Base-by-base conservation (phyloP, 163 green algal genomes). In the Picocystis sp. region DNA sequence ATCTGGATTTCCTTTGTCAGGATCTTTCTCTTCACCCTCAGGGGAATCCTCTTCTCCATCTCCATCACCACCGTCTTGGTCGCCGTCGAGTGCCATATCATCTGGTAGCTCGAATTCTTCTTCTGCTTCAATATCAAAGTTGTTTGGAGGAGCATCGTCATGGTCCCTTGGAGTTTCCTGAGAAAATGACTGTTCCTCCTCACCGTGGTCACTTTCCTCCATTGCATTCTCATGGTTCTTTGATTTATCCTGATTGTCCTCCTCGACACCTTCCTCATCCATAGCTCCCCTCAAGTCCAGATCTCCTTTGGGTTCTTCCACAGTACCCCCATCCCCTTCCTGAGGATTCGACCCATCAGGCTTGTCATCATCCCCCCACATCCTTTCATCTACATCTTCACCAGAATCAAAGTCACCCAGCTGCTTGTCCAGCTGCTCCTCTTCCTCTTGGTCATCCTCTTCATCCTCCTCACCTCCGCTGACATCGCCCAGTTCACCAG, bases 401-500 rank as follows among this genome's bases (percentile, higher is more conserved):
- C 72, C 67, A 23, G 78, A 48, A 3, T 65, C 71, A 22, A 72
- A 64, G 25, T 96, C 83, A 2, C 89, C 89, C 86, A 97, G 94
- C 70, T 96, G 66, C 67, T 94, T 71, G 3, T 83, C 69, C 9
- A 85, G 65, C 2, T 85, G 76, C 22, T 84, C 73, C 22, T 81
- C 74, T 9, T 79, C 67, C 12, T 69, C 58, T 56, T 77, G 59
- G 25, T 77, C 64, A 24, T 77, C 65, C 14, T 71, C 59, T 10
- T 63, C 52, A 3, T 65, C 43, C n/a, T 73, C 41, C 33, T 72
- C 69, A 42, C 71, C 68, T 12, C 57, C 50, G 17, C 17, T 58
- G 24, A 96, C 47, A 55, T 97, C 85, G 17, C 94, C 57, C 47
- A 92, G 55, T 17, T 64, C 58, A 8, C 87, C 90, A 21, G 94